A percentile compares a stretch with the other conserved stretches of the same genome.
Evolutionary conservation across 1,139 yeast genomes (phyloP).

Genomic region (Yamadazyma spencermartinsiae): DNA sequence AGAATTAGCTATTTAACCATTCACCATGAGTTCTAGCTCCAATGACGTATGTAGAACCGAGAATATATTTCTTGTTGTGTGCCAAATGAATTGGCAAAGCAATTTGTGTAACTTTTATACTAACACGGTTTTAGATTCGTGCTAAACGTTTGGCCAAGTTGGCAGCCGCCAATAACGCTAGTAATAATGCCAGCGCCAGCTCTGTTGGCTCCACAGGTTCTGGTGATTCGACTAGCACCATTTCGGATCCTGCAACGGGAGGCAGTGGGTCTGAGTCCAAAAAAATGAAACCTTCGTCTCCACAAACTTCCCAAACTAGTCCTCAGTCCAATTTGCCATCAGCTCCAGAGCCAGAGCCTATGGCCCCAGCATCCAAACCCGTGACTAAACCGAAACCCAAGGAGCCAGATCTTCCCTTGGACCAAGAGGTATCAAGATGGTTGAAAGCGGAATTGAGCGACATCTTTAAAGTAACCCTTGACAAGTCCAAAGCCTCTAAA

Average conservation of each 20-base stretch:
- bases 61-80: no score
- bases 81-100: no score
- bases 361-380: slow-evolving; percentile 1
- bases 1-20: no score
- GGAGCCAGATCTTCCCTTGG: slow-evolving; percentile 10
- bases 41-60: no score
- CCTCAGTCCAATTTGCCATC: background rate
- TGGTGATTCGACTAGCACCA: background rate
- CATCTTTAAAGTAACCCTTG: slow-evolving; percentile 41
- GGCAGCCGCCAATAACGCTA: slow-evolving; percentile 20
- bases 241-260: background rate
- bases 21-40: no score
- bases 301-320: background rate
- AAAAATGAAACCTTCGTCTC: background rate
- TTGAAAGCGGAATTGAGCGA: slow-evolving; percentile 30
- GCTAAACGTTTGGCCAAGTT: slow-evolving; percentile 59
- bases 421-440: slow-evolving; percentile 32
- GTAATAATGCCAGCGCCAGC: background rate
- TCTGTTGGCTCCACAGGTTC: background rate
- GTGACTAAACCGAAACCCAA: slow-evolving; percentile 8
- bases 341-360: background rate
- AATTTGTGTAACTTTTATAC: no score
- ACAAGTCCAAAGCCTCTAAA: slow-evolving; percentile 10
- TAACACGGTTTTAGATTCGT: slow-evolving; percentile 45
- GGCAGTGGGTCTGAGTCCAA: background rate